These are phyloP conservation scores for Podospora pseudoanserina DNA, from an alignment of 495 filamentous ascomycete genomes.

Conservation along the genomic window DNA sequence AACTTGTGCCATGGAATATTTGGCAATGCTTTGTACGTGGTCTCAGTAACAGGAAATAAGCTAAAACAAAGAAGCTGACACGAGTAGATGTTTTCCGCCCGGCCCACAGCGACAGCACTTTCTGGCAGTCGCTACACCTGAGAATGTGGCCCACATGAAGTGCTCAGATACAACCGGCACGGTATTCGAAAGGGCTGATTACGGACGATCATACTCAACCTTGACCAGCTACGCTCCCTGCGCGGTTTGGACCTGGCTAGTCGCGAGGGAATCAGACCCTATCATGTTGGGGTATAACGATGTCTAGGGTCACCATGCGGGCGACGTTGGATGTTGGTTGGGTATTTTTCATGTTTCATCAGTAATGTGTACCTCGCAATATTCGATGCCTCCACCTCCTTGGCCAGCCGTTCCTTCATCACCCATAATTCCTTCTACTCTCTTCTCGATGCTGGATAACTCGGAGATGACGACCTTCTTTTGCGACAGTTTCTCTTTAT, in stretches of 20 bases:
- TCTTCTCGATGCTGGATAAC: too few relatives aligned
- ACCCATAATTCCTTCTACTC: too few relatives aligned
- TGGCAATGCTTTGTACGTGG: constrained; percentile 53
- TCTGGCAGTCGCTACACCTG: constrained; percentile 48
- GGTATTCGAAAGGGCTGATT: constrained; percentile 31
- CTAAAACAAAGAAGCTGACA: constrained; percentile 6
- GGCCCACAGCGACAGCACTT: constrained; percentile 44
- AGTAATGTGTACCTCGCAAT: too few relatives aligned
- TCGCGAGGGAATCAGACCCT: constrained; percentile 19
- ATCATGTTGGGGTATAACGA: constrained; percentile 30
- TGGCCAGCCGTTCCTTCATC: too few relatives aligned
- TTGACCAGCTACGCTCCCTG: constrained; percentile 29
- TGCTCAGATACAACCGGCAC: constrained; percentile 31
- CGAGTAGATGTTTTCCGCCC: constrained; percentile 27
- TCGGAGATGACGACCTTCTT: too few relatives aligned
- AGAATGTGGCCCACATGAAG: constrained; percentile 49
- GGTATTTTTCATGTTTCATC: too few relatives aligned
- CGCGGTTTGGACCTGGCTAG: constrained; percentile 33
- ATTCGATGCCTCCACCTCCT: too few relatives aligned
- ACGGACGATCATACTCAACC: constrained; percentile 27
- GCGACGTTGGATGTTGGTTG: too few relatives aligned
- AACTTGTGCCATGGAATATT: constrained; percentile 63
- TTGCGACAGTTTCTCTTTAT: too few relatives aligned
- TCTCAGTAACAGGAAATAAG: neutral
- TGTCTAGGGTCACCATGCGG: constrained; percentile 11